Evolutionary conservation across 192 early-diverging fungal genomes (phyloP).

Genomic region (Linnemannia schmuckeri): DNA sequence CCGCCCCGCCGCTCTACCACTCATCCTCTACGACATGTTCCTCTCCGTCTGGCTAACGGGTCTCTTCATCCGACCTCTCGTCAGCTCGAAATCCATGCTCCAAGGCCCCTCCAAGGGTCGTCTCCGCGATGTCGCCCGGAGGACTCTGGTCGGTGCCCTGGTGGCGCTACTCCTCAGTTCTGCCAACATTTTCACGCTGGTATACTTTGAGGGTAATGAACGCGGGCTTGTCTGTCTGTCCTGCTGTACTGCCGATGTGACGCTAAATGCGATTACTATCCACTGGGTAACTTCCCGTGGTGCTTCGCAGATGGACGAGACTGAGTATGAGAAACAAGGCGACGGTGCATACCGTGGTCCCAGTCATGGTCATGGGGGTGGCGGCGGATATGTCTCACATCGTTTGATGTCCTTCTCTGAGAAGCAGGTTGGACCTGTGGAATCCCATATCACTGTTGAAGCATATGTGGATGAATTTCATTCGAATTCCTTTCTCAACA

Average conservation of each 20-base stretch:
- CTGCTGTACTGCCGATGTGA: constrained; percentile 57
- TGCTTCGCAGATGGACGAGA: background rate
- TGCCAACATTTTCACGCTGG: constrained; percentile 53
- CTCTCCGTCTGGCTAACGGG: constrained; percentile 22
- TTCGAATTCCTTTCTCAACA: background rate
- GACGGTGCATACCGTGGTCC: background rate
- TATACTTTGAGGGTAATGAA: constrained; percentile 48
- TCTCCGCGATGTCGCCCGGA: constrained; percentile 42
- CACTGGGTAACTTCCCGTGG: constrained; percentile 55
- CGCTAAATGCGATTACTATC: constrained; percentile 54
- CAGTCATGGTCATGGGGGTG: background rate
- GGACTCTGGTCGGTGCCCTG: constrained; percentile 50
- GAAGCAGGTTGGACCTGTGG: background rate
- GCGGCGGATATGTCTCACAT: background rate
- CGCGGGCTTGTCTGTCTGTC: constrained; percentile 57
- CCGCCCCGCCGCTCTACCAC: constrained; percentile 8
- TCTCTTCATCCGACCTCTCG: constrained; percentile 28
- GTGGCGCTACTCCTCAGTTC: constrained; percentile 54
- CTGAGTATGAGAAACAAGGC: background rate
- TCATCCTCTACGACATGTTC: constrained; percentile 28
- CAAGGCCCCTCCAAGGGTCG: constrained; percentile 28
- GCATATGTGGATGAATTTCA: constrained; percentile 35
- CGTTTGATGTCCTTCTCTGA: background rate
- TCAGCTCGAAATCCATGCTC: constrained; percentile 26
- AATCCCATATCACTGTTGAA: constrained; percentile 29